Conservation (phyloP, 202 grass and related monocot genomes). For the Brachypodium distachyon region DNA sequence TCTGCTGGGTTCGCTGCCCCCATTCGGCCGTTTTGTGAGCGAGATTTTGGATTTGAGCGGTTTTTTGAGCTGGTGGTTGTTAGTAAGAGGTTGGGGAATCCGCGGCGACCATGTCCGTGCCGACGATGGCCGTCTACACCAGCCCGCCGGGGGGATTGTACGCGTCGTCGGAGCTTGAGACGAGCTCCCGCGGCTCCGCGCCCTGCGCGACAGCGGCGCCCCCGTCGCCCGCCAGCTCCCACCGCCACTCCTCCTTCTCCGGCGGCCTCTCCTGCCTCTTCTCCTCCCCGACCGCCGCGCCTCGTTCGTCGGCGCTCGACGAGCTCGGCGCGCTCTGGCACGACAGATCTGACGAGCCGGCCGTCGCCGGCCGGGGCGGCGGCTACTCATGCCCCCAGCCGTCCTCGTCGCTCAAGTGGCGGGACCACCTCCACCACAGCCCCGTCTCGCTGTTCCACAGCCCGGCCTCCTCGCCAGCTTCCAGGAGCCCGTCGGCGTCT, state of each 20-base stretch:
- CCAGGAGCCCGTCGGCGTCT: slow-evolving; percentile 47
- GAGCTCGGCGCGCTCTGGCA: slow-evolving; percentile 45
- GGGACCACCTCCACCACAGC: slow-evolving; percentile 69
- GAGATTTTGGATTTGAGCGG: background rate
- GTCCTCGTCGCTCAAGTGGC: slow-evolving; percentile 61
- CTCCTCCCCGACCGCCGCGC: slow-evolving; percentile 45
- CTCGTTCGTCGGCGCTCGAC: slow-evolving; percentile 28
- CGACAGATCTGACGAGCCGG: slow-evolving; percentile 52
- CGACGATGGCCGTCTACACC: slow-evolving; percentile 77
- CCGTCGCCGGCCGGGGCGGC: slow-evolving; percentile 26
- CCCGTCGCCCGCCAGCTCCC: slow-evolving; percentile 25
- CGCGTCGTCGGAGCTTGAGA: slow-evolving; percentile 40
- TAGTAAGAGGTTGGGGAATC: background rate
- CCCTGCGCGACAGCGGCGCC: slow-evolving; percentile 26
- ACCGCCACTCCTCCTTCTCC: slow-evolving; percentile 27
- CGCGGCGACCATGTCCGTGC: slow-evolving; percentile 41
- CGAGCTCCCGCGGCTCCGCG: slow-evolving; percentile 29
- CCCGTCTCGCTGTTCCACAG: slow-evolving; percentile 81
- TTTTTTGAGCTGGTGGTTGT: background rate
- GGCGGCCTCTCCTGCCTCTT: slow-evolving; percentile 83
- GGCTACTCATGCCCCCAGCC: slow-evolving; percentile 33
- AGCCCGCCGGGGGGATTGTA: slow-evolving; percentile 37
- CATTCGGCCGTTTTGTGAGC: background rate
- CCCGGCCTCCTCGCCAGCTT: slow-evolving; percentile 34
- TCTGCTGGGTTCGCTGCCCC: background rate